Base-by-base conservation (phyloP, 192 early-diverging fungal species). In the Coemansia furcata region DNA sequence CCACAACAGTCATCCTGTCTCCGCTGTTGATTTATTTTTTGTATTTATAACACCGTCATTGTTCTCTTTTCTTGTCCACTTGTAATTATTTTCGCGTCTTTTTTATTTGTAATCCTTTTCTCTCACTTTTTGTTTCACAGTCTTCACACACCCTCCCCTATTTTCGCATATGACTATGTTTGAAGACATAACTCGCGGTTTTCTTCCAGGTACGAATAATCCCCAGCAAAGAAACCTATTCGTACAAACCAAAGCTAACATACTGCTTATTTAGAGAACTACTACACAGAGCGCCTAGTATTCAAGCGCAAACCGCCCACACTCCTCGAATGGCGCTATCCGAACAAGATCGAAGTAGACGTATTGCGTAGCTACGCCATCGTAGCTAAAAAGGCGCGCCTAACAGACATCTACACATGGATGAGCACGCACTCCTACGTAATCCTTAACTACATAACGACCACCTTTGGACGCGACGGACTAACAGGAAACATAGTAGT, bases 341-440 rank as follows among this genome's bases (percentile, higher is more conserved):
- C 79, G 52, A 81, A 81, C 62, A 81, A 81, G 42, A 81, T 81
- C 57, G 73, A 81, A 11, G 57, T 81, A 5, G 67, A 38, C 59
- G 38, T 6, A 1, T 14, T 12, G 1, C 64, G 67, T 38, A 54
- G 61, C 73, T 81, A 72, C 54, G 73, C 73, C 1, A 68, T 76
- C 11, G 3, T 76, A 7, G 67, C 49, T 0, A 65, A 42, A 12
- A 60, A 36, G 23, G 1, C 70, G 1, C 32, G 63, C 8, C 67
- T 78, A n/a, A 14, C 49, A 1, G 44, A 66, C 30, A 29, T 46
- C 2, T 76, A 70, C 30, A 54, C 68, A 33, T 81, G 79, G 79
- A 81, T 81, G 78, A 68, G 69, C 55, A 65, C 70, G 11, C 78
- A 81, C 35, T 63, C 73, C 3, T 81, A 81, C 33, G 49, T 81